Conservation (phyloP, 116 monocot genomes). For the Phalaenopsis hybrid region DNA sequence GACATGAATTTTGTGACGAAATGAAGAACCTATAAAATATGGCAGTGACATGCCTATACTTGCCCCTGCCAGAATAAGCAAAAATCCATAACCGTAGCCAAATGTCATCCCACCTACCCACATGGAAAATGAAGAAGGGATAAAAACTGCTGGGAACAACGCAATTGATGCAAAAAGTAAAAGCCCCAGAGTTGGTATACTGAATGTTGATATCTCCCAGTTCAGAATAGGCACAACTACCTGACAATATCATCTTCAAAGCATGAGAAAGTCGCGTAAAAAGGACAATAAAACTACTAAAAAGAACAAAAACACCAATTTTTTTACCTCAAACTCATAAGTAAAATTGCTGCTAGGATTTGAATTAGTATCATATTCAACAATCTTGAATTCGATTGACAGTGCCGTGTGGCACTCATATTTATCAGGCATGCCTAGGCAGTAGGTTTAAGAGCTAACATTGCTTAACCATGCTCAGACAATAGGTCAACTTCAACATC, state of each 20-base stretch:
- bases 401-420: not conserved
- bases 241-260: conserved; percentile 17
- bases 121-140: conserved; percentile 57
- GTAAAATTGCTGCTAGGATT: not conserved
- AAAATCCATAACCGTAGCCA: conserved; percentile 52
- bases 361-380: not conserved
- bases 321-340: not conserved
- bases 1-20: conserved; percentile 41
- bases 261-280: conserved; percentile 1
- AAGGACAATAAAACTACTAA: not conserved
- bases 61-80: conserved; percentile 33
- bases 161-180: conserved; percentile 37
- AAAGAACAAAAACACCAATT: not conserved
- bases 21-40: conserved; percentile 47
- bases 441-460: not conserved
- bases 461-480: not conserved
- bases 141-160: conserved; percentile 33
- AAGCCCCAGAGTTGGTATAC: conserved; percentile 29
- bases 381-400: too few species aligned
- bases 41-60: conserved; percentile 57
- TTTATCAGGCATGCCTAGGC: not conserved
- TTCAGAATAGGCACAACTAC: conserved; percentile 37
- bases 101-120: conserved; percentile 57
- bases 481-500: not conserved
- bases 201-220: conserved; percentile 36